Conservation (phyloP, 78 protist genomes). For the Creolimax fragrantissima region DNA sequence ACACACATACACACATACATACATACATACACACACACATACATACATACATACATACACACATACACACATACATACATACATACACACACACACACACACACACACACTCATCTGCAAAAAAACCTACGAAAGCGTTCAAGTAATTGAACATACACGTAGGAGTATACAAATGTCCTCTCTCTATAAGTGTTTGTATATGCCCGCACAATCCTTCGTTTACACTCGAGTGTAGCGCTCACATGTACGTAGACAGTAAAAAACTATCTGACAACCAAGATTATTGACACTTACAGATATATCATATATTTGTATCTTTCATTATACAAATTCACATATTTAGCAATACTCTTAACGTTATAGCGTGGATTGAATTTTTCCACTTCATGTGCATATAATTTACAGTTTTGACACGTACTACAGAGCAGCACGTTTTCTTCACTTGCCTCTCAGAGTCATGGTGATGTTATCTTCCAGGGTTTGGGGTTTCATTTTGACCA, state of each 20-base stretch:
- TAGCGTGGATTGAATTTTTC: background rate
- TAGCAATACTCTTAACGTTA: too few species aligned
- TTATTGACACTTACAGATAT: background rate
- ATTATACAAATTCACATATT: too few species aligned
- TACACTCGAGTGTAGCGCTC: too few species aligned
- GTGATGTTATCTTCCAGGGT: background rate
- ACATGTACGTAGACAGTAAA: background rate
- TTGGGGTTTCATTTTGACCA: background rate
- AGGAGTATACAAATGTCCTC: background rate
- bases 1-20: background rate
- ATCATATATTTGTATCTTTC: background rate
- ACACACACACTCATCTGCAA: background rate
- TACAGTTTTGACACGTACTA: background rate
- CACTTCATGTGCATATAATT: background rate
- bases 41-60: background rate
- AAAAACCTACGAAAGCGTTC: background rate
- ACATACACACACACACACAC: background rate
- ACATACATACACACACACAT: background rate
- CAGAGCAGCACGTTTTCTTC: background rate
- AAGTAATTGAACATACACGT: background rate
- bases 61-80: background rate
- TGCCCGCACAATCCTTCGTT: background rate
- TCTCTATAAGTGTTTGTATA: background rate
- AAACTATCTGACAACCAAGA: background rate
- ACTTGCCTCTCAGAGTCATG: too few species aligned